These are phyloP conservation scores for Podila clonocystis DNA, from an alignment of 192 early-diverging fungal genomes.

Conservation along the genomic window DNA sequence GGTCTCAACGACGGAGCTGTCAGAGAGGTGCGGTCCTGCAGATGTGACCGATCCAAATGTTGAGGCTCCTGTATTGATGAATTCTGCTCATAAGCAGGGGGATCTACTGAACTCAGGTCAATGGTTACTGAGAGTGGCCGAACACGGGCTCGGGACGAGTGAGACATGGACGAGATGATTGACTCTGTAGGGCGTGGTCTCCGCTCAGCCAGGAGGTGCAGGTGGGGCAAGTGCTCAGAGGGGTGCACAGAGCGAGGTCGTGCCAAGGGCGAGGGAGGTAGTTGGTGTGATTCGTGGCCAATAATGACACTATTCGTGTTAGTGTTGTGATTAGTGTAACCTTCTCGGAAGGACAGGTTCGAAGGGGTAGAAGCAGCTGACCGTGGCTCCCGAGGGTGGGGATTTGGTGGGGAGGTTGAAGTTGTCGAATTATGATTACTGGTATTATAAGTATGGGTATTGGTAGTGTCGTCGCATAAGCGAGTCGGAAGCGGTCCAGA, in stretches of 20 bases:
- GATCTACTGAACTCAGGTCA: constrained; percentile 7
- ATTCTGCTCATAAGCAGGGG: constrained; percentile 3
- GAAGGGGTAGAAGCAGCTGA: not conserved
- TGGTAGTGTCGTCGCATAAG: not conserved
- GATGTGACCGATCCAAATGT: not conserved
- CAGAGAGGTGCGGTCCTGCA: not conserved
- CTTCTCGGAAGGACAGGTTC: not conserved
- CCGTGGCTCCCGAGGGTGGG: not conserved
- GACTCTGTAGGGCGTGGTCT: not conserved
- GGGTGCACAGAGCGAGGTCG: not conserved
- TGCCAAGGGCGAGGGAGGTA: not conserved
- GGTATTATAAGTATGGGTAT: not conserved
- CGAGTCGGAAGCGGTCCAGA: not conserved
- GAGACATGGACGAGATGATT: not conserved
- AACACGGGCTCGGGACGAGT: not conserved
- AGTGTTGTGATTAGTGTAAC: not conserved
- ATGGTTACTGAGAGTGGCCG: constrained; percentile 16
- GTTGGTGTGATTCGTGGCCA: not conserved
- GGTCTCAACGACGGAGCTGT: too few relatives aligned
- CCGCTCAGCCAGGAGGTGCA: not conserved
- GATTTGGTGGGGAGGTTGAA: not conserved
- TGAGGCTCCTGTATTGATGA: not conserved
- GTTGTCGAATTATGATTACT: not conserved
- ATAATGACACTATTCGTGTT: not conserved
- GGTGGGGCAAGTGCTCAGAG: not conserved